Evolutionary conservation across 257 asterid species (phyloP).

Genomic region (Henckelia pumila): DNA sequence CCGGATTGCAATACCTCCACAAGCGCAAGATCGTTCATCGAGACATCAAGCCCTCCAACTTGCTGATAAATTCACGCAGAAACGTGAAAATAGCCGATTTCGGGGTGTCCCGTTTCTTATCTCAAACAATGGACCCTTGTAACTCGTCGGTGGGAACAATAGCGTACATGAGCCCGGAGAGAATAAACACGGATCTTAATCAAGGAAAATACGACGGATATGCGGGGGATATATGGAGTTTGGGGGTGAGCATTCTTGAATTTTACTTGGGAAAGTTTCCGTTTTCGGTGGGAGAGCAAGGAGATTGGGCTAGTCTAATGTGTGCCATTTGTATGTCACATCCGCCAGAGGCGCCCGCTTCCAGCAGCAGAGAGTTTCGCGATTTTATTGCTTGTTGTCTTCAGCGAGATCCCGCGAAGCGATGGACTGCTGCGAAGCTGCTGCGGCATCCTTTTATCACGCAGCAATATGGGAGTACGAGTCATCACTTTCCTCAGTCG

Average conservation of each 20-base stretch:
- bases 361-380: conserved; percentile 68
- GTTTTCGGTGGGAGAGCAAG: conserved; percentile 67
- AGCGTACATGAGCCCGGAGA: conserved; percentile 90
- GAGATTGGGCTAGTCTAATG: conserved; percentile 95
- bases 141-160: conserved; percentile 89
- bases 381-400: conserved; percentile 59
- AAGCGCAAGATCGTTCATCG: conserved; percentile 77
- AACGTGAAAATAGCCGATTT: conserved; percentile 79
- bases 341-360: conserved; percentile 77
- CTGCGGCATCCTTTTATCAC: conserved; percentile 51
- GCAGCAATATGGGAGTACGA: conserved; percentile 39
- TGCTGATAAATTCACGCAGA: conserved; percentile 54
- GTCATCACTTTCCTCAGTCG: conserved; percentile 8
- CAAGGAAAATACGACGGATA: conserved; percentile 84
- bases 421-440: conserved; percentile 55
- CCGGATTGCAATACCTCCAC: conserved; percentile 71
- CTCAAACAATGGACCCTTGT: conserved; percentile 91
- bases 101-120: conserved; percentile 68
- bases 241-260: conserved; percentile 86
- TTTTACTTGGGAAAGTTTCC: conserved; percentile 79
- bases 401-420: conserved; percentile 50
- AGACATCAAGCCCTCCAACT: conserved; percentile 82
- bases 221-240: conserved; percentile 91
- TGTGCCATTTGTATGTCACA: conserved; percentile 83
- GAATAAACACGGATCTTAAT: conserved; percentile 84